Conservation (phyloP, 768 basidiomycete species). For the Leucocoprinus sp. region DNA sequence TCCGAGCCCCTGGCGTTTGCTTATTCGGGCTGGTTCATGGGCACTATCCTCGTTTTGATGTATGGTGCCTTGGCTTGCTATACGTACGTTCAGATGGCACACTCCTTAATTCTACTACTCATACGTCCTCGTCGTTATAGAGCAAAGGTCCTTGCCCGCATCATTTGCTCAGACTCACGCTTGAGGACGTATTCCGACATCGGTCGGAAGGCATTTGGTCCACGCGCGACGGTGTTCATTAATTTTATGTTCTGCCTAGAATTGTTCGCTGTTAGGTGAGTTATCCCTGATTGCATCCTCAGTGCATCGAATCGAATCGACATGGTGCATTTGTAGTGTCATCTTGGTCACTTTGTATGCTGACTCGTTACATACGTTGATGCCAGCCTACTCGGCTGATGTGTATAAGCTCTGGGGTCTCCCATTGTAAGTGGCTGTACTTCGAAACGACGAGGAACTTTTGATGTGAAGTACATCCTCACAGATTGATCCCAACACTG, state of each 20-base stretch:
- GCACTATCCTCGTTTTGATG: constrained; percentile 62
- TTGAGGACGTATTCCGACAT: constrained; percentile 86
- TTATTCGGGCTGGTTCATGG: constrained; percentile 82
- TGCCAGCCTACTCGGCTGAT: constrained; percentile 57
- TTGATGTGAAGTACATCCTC: not conserved
- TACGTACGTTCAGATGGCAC: constrained; percentile 48
- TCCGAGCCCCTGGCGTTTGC: constrained; percentile 89
- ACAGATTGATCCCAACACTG: constrained; percentile 73
- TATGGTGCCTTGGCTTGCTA: constrained; percentile 83
- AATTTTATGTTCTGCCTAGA: constrained; percentile 79
- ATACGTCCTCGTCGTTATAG: constrained; percentile 27
- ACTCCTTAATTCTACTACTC: not conserved
- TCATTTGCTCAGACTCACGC: constrained; percentile 62
- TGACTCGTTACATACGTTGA: constrained; percentile 71
- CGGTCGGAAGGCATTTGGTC: constrained; percentile 82
- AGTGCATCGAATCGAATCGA: not conserved
- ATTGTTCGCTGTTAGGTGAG: constrained; percentile 73
- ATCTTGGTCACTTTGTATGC: constrained; percentile 85
- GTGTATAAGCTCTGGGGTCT: constrained; percentile 73
- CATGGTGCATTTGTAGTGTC: constrained; percentile 38
- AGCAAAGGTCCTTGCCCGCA: constrained; percentile 76
- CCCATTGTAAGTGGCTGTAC: constrained; percentile 43
- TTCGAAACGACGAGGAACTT: not conserved
- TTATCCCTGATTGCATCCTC: constrained; percentile 1
- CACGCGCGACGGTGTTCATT: constrained; percentile 54